Evolutionary conservation across 73 alveolate genomes (phyloP), one percentile per base, ranked within the genome.

Genomic region (Halteria grandinella): DNA sequence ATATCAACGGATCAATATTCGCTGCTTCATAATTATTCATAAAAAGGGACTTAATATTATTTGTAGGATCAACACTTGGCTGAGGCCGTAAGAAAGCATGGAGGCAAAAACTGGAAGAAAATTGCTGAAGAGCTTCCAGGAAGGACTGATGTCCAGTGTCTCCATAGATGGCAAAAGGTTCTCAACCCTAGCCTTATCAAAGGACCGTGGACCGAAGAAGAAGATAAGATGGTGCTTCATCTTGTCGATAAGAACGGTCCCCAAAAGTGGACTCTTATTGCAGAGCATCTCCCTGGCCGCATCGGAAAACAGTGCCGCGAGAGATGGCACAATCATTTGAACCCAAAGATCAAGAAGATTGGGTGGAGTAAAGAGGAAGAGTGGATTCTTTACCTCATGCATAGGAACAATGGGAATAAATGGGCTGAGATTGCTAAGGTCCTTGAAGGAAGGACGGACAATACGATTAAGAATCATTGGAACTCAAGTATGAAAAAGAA

Each of bases 281-380:
- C 99, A 24, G 95, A 95, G 44, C 96, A 93, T 66, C 85, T 97
- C 21, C 99, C 98, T 10, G 99, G 98, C 31, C 73, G 99, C 51
- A 97, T 97, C 23, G 99, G 99, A 2, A 97, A 97, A 58, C 94
- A 97, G 82, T 97, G 99, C 72, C 78, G 99, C 55, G 99, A 97
- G 74, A 93, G 99, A 66, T 97, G 99, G 99, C 98, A 95, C 80
- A 97, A 97, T 71, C 99, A 97, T 69, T 79, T 97, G 64, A 95
- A 97, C 80, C 99, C 99, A 11, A 81, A 94, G 37, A 97, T 97
- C 11, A 95, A 95, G 81, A 97, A 97, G 79, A 85, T 86, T 14
- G 98, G 97, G 39, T 97, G 99, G 99, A 91, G 97, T 12, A 96
- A 95, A 53, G 97, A 95, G 51, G 99, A 97, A 81, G 99, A 97